phyloP scores from a whole-genome alignment of 306 rosid species.

The Sophora flavescens region DNA sequence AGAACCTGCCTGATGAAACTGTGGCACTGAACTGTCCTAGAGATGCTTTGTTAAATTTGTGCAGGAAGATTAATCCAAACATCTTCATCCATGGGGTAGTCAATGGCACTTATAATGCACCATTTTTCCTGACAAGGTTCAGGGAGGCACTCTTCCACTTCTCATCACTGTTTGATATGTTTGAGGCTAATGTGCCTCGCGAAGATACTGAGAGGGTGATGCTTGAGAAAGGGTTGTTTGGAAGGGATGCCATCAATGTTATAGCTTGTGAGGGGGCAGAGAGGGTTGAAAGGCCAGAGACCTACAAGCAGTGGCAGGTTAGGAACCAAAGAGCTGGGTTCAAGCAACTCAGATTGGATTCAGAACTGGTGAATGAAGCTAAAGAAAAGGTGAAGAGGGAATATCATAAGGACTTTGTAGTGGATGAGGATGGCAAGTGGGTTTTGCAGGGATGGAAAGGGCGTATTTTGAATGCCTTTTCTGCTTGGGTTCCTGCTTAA shows the following conservation, averaged over 20 bases:
- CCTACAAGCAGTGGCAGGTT: slow-evolving; percentile 86
- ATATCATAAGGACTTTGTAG: slow-evolving; percentile 72
- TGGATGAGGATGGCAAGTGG: slow-evolving; percentile 78
- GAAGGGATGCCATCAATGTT: slow-evolving; percentile 77
- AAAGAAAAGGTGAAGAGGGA: slow-evolving; percentile 59
- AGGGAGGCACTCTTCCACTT: slow-evolving; percentile 77
- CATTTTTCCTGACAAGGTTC: slow-evolving; percentile 78
- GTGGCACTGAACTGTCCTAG: slow-evolving; percentile 60
- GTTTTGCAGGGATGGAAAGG: slow-evolving; percentile 92
- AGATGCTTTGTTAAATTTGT: slow-evolving; percentile 70
- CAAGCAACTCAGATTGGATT: slow-evolving; percentile 62
- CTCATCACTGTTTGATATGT: slow-evolving; percentile 80
- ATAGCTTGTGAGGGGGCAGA: slow-evolving; percentile 82
- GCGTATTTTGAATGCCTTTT: slow-evolving; percentile 65
- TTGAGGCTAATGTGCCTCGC: slow-evolving; percentile 66
- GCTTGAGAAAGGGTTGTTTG: slow-evolving; percentile 67
- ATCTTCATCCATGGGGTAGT: slow-evolving; percentile 75
- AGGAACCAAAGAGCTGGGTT: slow-evolving; percentile 82
- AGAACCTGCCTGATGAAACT: slow-evolving; percentile 70
- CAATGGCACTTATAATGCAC: slow-evolving; percentile 76
- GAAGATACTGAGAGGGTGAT: slow-evolving; percentile 63
- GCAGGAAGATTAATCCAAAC: slow-evolving; percentile 73
- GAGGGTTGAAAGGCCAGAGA: slow-evolving; percentile 87
- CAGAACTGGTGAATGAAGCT: slow-evolving; percentile 53
- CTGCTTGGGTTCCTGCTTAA: slow-evolving; percentile 76